A percentile compares a stretch with the other conserved stretches of the same genome.
These are phyloP conservation scores for Pseudoscleropodium purum DNA, from an alignment of 225 moss, liverwort and hornwort species.

Conservation along the genomic window DNA sequence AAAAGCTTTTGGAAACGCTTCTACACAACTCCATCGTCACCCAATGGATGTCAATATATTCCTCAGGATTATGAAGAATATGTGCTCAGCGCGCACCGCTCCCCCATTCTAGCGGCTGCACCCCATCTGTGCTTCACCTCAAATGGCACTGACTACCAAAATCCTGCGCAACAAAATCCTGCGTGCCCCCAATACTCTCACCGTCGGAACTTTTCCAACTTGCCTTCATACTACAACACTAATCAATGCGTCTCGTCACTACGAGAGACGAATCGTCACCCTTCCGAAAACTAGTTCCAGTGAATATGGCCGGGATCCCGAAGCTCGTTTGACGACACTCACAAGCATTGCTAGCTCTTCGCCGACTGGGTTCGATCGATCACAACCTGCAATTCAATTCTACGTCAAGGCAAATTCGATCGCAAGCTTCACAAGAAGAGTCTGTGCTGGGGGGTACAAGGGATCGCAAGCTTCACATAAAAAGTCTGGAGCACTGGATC, in stretches of 20 bases:
- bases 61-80: background rate
- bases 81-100: constrained; percentile 2
- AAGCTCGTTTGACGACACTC: background rate
- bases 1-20: background rate
- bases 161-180: background rate
- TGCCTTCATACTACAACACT: background rate
- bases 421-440: background rate
- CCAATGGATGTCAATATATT: background rate
- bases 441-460: background rate
- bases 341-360: background rate
- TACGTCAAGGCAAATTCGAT: background rate
- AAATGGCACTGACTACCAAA: background rate
- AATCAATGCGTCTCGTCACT: background rate
- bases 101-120: background rate
- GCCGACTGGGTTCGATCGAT: background rate
- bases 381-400: background rate
- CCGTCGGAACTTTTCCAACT: background rate
- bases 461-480: background rate
- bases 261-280: background rate
- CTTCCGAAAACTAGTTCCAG: background rate
- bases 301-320: background rate
- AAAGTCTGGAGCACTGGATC: background rate
- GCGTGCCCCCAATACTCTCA: background rate
- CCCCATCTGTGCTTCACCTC: background rate
- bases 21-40: background rate